A percentile compares a stretch with the other conserved stretches of the same genome.
These are phyloP conservation scores for Blastobotrys peoriensis DNA, from an alignment of 805 yeast genomes.

Conservation along the genomic window DNA sequence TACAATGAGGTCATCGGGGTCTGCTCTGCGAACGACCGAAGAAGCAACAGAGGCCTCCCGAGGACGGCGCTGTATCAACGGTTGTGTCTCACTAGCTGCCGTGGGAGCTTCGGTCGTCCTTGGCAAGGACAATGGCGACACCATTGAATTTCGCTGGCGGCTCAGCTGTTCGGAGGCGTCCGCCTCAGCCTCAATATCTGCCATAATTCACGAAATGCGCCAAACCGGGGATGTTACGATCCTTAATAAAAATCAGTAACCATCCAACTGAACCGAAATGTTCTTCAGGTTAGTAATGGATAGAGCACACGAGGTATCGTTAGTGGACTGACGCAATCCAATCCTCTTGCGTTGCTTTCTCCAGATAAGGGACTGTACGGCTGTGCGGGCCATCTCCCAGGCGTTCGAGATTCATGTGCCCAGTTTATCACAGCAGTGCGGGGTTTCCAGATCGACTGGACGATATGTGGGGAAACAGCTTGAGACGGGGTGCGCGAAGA, in stretches of 20 bases:
- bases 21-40: neutral
- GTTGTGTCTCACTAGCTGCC: slow-evolving; percentile 1
- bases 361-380: neutral
- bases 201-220: too few species aligned
- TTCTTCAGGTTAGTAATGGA: too few species aligned
- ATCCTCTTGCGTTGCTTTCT: neutral
- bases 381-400: too few species aligned
- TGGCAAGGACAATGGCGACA: neutral
- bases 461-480: too few species aligned
- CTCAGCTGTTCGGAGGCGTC: slow-evolving; percentile 1
- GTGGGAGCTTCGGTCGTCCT: neutral
- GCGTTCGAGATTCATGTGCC: too few species aligned
- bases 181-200: slow-evolving; percentile 4
- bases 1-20: slow-evolving; percentile 3
- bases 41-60: neutral
- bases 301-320: too few species aligned
- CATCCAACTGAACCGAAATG: neutral
- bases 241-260: neutral
- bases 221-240: neutral
- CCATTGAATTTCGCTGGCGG: neutral
- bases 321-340: too few species aligned
- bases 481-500: too few species aligned
- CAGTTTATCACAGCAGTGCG: neutral
- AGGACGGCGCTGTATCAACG: neutral
- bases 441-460: too few species aligned